Conservation (phyloP, 2,329 filamentous ascomycete genomes). For the Aplosporella prunicola region DNA sequence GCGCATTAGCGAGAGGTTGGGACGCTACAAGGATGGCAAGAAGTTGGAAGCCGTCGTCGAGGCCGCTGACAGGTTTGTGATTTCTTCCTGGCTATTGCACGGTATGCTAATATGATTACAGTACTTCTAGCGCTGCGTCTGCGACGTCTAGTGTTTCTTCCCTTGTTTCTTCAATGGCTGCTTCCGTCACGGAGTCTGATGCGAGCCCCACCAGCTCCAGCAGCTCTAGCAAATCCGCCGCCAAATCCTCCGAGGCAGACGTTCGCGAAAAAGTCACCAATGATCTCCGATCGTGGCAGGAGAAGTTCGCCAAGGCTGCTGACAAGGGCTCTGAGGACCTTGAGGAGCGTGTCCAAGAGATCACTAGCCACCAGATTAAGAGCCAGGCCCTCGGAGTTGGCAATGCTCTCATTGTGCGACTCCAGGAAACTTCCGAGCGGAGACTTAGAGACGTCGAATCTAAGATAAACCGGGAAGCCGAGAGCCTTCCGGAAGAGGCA, state of each 20-base stretch:
- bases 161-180: constrained; percentile 12
- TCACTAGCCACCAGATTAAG: constrained; percentile 62
- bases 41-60: constrained; percentile 51
- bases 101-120: constrained; percentile 11
- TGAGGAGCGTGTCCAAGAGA: constrained; percentile 53
- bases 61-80: constrained; percentile 34
- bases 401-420: constrained; percentile 54
- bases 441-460: constrained; percentile 58
- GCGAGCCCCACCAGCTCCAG: constrained; percentile 15
- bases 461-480: constrained; percentile 50
- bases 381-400: constrained; percentile 58
- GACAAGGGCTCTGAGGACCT: constrained; percentile 71
- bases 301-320: constrained; percentile 75
- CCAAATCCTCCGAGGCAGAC: constrained; percentile 36
- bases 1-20: constrained; percentile 82
- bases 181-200: constrained; percentile 19
- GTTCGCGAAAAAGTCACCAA: constrained; percentile 55
- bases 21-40: constrained; percentile 59
- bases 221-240: constrained; percentile 15
- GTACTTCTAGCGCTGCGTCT: constrained; percentile 16
- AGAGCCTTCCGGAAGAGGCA: constrained; percentile 49
- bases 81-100: too few species aligned
- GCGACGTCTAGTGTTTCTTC: constrained; percentile 11
- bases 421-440: constrained; percentile 57
- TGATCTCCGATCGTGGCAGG: constrained; percentile 78